Evolutionary conservation across 2,329 filamentous ascomycete genomes (phyloP), one percentile per base, ranked within the genome.

Genomic region (Dendryphion nanum): DNA sequence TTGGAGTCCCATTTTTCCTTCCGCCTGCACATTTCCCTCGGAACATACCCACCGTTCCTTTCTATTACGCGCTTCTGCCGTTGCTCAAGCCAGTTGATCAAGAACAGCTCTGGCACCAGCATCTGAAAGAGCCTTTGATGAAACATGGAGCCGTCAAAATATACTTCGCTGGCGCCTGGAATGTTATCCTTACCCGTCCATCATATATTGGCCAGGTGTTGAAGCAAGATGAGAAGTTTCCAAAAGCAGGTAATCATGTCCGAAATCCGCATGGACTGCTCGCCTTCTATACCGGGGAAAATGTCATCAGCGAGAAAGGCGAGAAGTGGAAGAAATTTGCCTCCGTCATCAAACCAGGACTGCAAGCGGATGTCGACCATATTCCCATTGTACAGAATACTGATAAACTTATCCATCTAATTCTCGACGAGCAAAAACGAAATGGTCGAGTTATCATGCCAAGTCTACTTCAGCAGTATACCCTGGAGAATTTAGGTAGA

Each of bases 121-220:
- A 69, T 44, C 58, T 70, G 18, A 50, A 63, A 18, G 40, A 49
- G 35, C 65, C 64, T 1, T 45, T 66, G 15, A 48, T 48, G 5
- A 46, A 45, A n/a, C 56, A 63, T 28, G 64, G 71, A 3, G 70
- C 70, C 1, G 70, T 72, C 14, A 64, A 70, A 35, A 57, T 73
- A 18, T 74, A 69, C 56, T 72, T 73, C 30, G 70, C 63, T 1
- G 68, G 65, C 0, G 64, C 61, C 16, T 74, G 72, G 72, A 72
- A 69, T 31, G 50, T 75, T 2, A 51, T 74, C n/a, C 63, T 72
- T 2, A 67, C 67, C 33, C 59, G 61, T 3, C 70, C 71, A 1
- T 47, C 59, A 0, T 69, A 67, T 37, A 42, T 75, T 5, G 57
- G 60, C 4, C 66, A 71, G 21, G 55, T 54, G 4, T 47, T 54